Base-by-base conservation (phyloP, 495 filamentous ascomycete species). In the Xylaria cubensis region DNA sequence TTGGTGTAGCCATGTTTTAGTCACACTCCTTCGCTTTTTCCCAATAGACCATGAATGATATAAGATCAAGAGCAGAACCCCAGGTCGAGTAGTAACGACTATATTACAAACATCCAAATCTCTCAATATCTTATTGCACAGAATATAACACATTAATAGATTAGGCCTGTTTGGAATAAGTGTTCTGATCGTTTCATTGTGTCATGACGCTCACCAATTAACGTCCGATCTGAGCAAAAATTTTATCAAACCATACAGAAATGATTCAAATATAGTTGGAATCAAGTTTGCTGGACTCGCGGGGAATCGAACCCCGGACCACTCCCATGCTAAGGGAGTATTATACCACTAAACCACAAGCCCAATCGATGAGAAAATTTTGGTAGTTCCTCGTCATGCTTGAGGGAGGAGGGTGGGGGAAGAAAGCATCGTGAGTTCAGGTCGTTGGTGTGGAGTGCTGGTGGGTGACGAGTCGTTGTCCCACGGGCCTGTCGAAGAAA, bases 261-360 rank as follows among this genome's bases (percentile, higher is more conserved):
- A 46, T 4, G 4, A 46, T 15, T 46, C 15, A 46, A 1, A 46
- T 2, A 17, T 15, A 46, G 17, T 15, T 13, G 4, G 0, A 46
- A 15, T 46, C 12, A 15, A 0, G 17, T 46, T 17, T 13, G 13
- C n/a, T 77, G 74, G 75, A 77, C 75, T 73, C 80, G 84, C 84
- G 77, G 83, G 83, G 80, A 86, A 84, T 86, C 82, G 83, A 86
- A 86, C 82, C 83, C 83, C 78, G 81, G 83, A 85, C 83, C 81
- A 82, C 83, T 80, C 81, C 82, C 80, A 85, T 84, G 81, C 82
- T 82, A 84, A 84, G 70, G 63, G 70, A 72, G 70, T 67, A 67
- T 72, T 53, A 55, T 67, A 67, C 64, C 64, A 66, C 64, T 66
- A 66, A 66, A 67, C 64, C 50, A 56, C 34, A 67, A 67, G 50